These are phyloP conservation scores for Chlamydomonas reinhardtii DNA, from an alignment of 163 green algal genomes.

Conservation along the genomic window DNA sequence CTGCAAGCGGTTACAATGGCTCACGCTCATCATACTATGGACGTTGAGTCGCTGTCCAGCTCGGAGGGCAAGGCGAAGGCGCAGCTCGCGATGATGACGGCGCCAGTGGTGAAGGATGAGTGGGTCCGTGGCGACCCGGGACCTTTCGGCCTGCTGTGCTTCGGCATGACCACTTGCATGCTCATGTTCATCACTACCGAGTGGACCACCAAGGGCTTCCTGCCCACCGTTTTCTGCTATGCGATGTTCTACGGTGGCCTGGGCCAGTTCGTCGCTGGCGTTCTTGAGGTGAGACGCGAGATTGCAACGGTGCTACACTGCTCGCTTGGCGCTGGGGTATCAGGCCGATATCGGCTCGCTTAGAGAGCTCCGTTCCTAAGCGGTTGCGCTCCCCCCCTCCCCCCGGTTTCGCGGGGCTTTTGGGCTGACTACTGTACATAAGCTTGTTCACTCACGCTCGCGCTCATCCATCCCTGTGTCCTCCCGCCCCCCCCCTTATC, in stretches of 20 bases:
- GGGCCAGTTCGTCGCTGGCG: conserved; percentile 75
- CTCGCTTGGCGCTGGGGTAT: background rate
- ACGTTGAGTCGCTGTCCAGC: too few species aligned
- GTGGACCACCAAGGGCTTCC: conserved; percentile 52
- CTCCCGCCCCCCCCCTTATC: background rate
- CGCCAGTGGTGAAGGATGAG: too few species aligned
- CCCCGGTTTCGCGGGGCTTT: background rate
- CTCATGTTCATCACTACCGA: conserved; percentile 66
- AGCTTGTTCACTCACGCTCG: background rate
- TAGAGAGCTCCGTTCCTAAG: too few species aligned
- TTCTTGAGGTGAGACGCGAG: conserved; percentile 74
- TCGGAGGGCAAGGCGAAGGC: too few species aligned
- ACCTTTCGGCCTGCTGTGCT: background rate
- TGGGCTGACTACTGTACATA: background rate
- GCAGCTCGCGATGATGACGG: too few species aligned
- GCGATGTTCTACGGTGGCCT: conserved; percentile 69
- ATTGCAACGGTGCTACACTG: background rate
- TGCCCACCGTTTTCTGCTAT: conserved; percentile 59
- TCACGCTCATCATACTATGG: too few species aligned
- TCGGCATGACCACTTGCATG: conserved; percentile 43
- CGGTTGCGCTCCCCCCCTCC: too few species aligned
- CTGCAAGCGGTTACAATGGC: too few species aligned
- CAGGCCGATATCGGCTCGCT: too few species aligned
- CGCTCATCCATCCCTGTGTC: background rate
- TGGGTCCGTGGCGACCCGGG: too few species aligned